phyloP scores from a whole-genome alignment of 129 eudicot genomes.

The Centaurea solstitialis region DNA sequence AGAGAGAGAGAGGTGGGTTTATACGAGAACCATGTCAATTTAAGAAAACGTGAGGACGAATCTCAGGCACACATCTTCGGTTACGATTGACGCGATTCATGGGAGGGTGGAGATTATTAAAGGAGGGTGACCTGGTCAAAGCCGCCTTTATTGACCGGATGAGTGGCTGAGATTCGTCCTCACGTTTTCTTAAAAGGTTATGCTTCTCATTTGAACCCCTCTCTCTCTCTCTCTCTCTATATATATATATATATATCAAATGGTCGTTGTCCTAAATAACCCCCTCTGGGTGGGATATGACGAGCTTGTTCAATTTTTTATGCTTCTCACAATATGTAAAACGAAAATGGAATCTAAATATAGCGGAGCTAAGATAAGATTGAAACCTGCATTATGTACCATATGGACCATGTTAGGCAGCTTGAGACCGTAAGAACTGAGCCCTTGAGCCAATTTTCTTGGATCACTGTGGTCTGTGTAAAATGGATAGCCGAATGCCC shows the following conservation, averaged over 20 bases:
- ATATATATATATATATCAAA: not conserved
- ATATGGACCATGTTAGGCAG: slow-evolving; percentile 71
- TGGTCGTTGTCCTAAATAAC: not conserved
- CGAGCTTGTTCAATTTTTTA: not conserved
- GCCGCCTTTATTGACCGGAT: no score
- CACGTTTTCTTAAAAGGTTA: no score
- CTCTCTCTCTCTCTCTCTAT: no score
- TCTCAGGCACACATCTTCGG: no score
- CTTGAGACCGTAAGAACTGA: slow-evolving; percentile 52
- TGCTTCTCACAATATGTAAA: not conserved
- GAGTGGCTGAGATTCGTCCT: no score
- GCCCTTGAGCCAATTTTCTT: slow-evolving; percentile 68
- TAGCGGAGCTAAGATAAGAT: not conserved
- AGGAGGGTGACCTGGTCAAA: no score
- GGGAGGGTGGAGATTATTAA: no score
- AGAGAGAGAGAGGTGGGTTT: no score
- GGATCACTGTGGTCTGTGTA: slow-evolving; percentile 20
- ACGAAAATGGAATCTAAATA: not conserved
- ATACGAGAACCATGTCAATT: no score
- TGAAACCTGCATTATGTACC: slow-evolving; percentile 88
- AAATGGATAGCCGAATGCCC: slow-evolving; percentile 50
- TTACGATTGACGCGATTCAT: no score
- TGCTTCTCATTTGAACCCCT: no score
- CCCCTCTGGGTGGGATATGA: not conserved
- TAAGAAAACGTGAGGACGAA: no score